phyloP scores from a whole-genome alignment of 2,329 filamentous ascomycete genomes.

The Peltaster fructicola region DNA sequence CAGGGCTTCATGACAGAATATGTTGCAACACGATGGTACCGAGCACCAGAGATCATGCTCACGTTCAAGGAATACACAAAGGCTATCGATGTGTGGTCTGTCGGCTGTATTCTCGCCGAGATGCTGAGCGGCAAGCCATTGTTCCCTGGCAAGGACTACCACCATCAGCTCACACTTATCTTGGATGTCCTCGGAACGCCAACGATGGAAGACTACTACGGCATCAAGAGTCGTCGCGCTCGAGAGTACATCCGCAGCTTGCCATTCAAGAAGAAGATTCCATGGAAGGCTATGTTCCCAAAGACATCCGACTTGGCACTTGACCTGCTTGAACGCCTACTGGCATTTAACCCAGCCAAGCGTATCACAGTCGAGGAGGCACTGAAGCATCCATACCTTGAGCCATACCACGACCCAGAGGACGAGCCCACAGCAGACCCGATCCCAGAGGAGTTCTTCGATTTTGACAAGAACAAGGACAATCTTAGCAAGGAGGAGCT shows the following conservation, averaged over 20 bases:
- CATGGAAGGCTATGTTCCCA: conserved; percentile 90
- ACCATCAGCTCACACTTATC: conserved; percentile 94
- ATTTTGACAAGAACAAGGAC: conserved; percentile 99
- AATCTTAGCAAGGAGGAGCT: conserved; percentile 94
- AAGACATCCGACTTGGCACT: conserved; percentile 97
- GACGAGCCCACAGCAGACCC: conserved; percentile 93
- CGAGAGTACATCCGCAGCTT: conserved; percentile 96
- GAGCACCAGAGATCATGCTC: conserved; percentile 98
- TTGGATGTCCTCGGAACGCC: conserved; percentile 93
- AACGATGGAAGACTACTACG: conserved; percentile 99
- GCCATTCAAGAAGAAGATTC: conserved; percentile 99
- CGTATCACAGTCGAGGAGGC: conserved; percentile 96
- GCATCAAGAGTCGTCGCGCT: conserved; percentile 94
- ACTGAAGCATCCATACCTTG: conserved; percentile 90
- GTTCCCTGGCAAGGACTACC: conserved; percentile 97
- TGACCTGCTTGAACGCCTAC: conserved; percentile 82
- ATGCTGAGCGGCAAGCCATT: conserved; percentile 97
- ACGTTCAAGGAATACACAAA: conserved; percentile 99
- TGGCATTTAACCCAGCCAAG: conserved; percentile 97
- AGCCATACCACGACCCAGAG: conserved; percentile 96
- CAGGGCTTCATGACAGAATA: conserved; percentile 99
- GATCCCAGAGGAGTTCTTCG: conserved; percentile 97
- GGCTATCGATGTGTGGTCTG: conserved; percentile 97
- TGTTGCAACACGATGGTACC: conserved; percentile 96
- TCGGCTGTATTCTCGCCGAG: conserved; percentile 93